phyloP scores from a whole-genome alignment of 768 basidiomycete genomes.

The Rhodosporidiobolus odoratus region DNA sequence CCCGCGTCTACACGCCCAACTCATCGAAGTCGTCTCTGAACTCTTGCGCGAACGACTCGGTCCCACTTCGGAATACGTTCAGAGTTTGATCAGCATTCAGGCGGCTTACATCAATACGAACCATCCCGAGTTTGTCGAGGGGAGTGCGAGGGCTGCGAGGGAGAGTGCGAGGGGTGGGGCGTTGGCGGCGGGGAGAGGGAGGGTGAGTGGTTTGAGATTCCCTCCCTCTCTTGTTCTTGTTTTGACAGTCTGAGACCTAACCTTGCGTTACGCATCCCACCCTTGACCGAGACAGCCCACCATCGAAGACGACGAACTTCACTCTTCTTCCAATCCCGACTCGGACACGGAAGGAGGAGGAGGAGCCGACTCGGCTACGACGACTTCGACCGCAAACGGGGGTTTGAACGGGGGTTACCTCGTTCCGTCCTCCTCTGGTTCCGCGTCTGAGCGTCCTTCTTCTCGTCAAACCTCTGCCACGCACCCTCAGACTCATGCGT shows the following conservation, averaged over 20 bases:
- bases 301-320: slow-evolving; percentile 41
- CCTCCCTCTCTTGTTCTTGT: neutral
- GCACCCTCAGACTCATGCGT: too few relatives aligned
- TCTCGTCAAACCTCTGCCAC: too few relatives aligned
- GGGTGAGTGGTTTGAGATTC: neutral
- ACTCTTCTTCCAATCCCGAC: slow-evolving; percentile 46
- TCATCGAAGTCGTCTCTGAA: slow-evolving; percentile 96
- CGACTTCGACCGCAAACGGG: too few relatives aligned
- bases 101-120: slow-evolving; percentile 99
- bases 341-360: slow-evolving; percentile 68
- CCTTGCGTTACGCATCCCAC: too few relatives aligned
- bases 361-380: too few relatives aligned
- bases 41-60: slow-evolving; percentile 88
- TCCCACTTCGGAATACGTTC: slow-evolving; percentile 93
- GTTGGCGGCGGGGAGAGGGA: neutral
- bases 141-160: slow-evolving; percentile 50
- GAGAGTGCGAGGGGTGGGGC: slow-evolving; percentile 18
- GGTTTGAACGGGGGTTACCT: slow-evolving; percentile 53
- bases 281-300: neutral
- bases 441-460: too few relatives aligned
- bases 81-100: slow-evolving; percentile 91
- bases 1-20: slow-evolving; percentile 82
- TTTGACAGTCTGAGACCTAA: neutral
- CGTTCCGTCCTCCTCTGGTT: slow-evolving; percentile 43
- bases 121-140: slow-evolving; percentile 86